Conservation (phyloP, 2,329 filamentous ascomycete species). For the Colletotrichum brevisporum region DNA sequence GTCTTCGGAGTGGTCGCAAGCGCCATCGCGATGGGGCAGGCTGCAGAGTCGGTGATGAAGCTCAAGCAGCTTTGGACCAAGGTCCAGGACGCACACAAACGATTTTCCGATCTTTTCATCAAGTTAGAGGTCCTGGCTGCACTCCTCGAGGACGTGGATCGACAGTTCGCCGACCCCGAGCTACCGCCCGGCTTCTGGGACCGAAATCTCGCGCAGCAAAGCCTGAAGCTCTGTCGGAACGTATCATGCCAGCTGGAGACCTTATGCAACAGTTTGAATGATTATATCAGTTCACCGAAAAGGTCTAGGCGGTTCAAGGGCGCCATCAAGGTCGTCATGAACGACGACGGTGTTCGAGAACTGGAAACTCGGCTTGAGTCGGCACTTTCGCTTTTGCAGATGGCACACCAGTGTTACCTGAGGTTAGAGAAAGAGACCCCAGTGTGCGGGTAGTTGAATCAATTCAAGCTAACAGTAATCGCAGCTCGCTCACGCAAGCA, state of each 20-base stretch:
- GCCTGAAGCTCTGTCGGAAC: not conserved
- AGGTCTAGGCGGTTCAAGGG: not conserved
- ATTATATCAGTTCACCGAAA: not conserved
- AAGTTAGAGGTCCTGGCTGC: not conserved
- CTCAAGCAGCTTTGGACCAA: not conserved
- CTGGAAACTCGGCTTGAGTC: not conserved
- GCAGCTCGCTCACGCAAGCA: not conserved
- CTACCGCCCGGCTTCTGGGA: not conserved
- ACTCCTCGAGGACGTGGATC: not conserved
- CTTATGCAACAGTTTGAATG: not conserved
- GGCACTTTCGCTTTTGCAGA: not conserved
- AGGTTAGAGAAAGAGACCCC: not conserved
- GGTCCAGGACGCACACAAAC: not conserved
- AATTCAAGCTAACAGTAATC: not conserved
- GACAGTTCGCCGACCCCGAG: not conserved
- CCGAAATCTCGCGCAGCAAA: not conserved
- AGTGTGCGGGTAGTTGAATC: too few relatives aligned
- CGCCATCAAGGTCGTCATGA: not conserved
- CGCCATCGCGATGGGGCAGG: not conserved
- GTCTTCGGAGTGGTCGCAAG: not conserved
- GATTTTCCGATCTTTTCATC: not conserved
- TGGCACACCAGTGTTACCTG: not conserved
- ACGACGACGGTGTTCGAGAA: not conserved
- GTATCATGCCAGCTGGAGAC: not conserved
- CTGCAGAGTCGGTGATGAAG: not conserved